Evolutionary conservation across 148 eudicot species (phyloP).

Genomic region (Camellia sinensis): DNA sequence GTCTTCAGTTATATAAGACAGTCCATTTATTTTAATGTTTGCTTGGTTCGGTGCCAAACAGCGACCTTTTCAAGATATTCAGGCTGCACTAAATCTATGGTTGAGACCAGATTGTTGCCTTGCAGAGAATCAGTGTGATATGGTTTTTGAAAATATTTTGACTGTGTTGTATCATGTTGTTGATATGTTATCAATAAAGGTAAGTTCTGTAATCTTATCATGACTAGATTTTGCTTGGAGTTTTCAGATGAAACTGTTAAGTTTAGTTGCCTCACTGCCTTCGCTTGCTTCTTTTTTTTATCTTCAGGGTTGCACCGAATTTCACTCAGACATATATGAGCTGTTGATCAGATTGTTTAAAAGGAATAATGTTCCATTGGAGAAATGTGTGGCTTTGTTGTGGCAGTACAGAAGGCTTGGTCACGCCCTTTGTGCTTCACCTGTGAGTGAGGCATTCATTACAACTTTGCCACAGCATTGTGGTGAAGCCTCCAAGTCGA

Average conservation of each 20-base stretch:
- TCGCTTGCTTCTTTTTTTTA: constrained; percentile 6
- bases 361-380: constrained; percentile 43
- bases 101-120: constrained; percentile 32
- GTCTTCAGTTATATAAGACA: neutral
- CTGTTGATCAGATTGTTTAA: constrained; percentile 53
- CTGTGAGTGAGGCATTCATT: constrained; percentile 55
- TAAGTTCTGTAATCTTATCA: constrained; percentile 21
- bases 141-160: constrained; percentile 42
- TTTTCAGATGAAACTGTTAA: neutral
- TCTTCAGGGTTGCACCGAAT: constrained; percentile 49
- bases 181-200: constrained; percentile 88
- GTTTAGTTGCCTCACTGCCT: no score
- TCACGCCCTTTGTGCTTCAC: constrained; percentile 82
- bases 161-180: constrained; percentile 57
- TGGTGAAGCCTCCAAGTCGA: constrained; percentile 39
- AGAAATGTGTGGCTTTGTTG: constrained; percentile 51
- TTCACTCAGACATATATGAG: constrained; percentile 54
- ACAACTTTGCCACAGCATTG: constrained; percentile 42
- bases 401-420: constrained; percentile 82
- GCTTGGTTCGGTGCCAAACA: constrained; percentile 29
- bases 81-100: constrained; percentile 54
- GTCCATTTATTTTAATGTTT: constrained; percentile 2
- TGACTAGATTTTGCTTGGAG: constrained; percentile 9
- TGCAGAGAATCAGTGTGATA: constrained; percentile 31
- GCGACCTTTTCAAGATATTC: constrained; percentile 57